phyloP scores from a whole-genome alignment of 805 yeast species.

The Cephaloascus albidus region DNA sequence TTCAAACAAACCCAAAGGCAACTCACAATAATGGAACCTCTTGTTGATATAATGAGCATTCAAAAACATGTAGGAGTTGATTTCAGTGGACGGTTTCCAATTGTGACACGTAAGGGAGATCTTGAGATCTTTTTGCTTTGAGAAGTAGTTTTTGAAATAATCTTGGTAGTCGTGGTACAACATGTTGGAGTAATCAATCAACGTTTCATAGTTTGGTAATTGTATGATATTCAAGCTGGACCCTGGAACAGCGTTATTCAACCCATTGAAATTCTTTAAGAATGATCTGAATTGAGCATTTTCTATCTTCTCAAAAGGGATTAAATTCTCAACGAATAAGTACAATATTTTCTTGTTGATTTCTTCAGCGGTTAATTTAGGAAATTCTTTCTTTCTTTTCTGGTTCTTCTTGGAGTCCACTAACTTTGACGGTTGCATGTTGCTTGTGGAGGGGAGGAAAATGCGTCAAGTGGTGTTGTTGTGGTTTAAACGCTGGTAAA shows the following conservation, averaged over 20 bases:
- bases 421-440: too few relatives aligned
- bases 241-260: background rate
- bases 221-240: background rate
- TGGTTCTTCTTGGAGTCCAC: background rate
- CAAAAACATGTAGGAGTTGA: constrained; percentile 9
- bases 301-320: constrained; percentile 10
- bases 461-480: too few relatives aligned
- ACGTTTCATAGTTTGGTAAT: constrained; percentile 9
- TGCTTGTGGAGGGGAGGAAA: too few relatives aligned
- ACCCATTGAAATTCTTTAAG: background rate
- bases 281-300: constrained; percentile 8
- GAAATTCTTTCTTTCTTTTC: background rate
- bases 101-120: constrained; percentile 13
- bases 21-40: constrained; percentile 8
- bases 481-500: too few relatives aligned
- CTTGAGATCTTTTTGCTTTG: constrained; percentile 3
- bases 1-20: constrained; percentile 13
- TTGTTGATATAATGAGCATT: constrained; percentile 11
- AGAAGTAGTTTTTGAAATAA: constrained; percentile 10
- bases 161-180: constrained; percentile 10
- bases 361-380: background rate
- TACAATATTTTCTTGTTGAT: constrained; percentile 5
- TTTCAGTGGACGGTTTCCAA: constrained; percentile 8
- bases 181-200: constrained; percentile 10
- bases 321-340: constrained; percentile 12